Conservation (phyloP, 2,329 filamentous ascomycete genomes). For the Colletotrichum zoysiae region DNA sequence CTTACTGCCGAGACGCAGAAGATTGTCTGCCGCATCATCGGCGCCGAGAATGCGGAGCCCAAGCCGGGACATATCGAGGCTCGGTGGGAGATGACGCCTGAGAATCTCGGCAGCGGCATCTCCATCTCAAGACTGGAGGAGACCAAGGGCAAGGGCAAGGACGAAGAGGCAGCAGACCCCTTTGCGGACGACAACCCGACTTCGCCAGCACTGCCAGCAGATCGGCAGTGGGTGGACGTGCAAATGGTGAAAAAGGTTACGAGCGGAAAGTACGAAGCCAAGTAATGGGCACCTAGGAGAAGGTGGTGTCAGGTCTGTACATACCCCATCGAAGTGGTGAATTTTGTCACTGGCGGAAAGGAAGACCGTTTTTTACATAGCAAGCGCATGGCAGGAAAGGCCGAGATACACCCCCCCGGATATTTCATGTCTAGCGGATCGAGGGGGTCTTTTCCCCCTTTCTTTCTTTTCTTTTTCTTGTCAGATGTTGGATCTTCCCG, state of each 20-base stretch:
- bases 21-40: slow-evolving; percentile 83
- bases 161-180: slow-evolving; percentile 70
- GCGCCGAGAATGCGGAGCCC: slow-evolving; percentile 77
- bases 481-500: slow-evolving; percentile 17
- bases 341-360: slow-evolving; percentile 26
- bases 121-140: slow-evolving; percentile 70
- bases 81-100: slow-evolving; percentile 75
- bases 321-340: slow-evolving; percentile 30
- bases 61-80: slow-evolving; percentile 84
- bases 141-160: slow-evolving; percentile 65
- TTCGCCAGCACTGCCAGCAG: slow-evolving; percentile 42
- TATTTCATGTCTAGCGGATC: slow-evolving; percentile 25
- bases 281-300: slow-evolving; percentile 44
- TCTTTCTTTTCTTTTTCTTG: neutral
- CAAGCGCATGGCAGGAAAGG: slow-evolving; percentile 33
- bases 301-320: slow-evolving; percentile 23
- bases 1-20: slow-evolving; percentile 76
- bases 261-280: slow-evolving; percentile 80
- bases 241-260: slow-evolving; percentile 75
- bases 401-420: slow-evolving; percentile 14
- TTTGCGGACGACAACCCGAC: slow-evolving; percentile 69
- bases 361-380: slow-evolving; percentile 40
- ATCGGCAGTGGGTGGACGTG: slow-evolving; percentile 74
- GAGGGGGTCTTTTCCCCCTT: neutral
- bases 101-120: slow-evolving; percentile 71